These are phyloP conservation scores for Cyphellophora europaea DNA, from an alignment of 2,329 filamentous ascomycete species.

Conservation along the genomic window DNA sequence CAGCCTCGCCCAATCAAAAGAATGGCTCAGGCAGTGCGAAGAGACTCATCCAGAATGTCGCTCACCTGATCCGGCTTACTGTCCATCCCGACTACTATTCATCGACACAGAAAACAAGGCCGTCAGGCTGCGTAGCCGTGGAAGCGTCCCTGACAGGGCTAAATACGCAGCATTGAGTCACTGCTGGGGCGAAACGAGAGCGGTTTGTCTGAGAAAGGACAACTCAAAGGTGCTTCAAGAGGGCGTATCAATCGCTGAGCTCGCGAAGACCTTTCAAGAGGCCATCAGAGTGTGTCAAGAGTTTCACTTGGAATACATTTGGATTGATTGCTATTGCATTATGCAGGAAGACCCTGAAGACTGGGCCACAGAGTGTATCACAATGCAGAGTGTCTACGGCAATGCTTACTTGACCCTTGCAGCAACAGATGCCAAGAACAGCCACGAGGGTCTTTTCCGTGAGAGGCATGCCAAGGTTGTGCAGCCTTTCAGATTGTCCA, in stretches of 20 bases:
- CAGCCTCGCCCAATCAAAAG: too few relatives aligned
- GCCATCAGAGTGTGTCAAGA: constrained; percentile 3
- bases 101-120: too few relatives aligned
- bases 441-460: not conserved
- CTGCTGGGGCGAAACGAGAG: constrained; percentile 4
- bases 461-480: not conserved
- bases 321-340: constrained; percentile 19
- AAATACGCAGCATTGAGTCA: constrained; percentile 7
- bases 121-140: too few relatives aligned
- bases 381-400: constrained; percentile 10
- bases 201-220: not conserved
- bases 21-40: too few relatives aligned
- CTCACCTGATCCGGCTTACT: too few relatives aligned
- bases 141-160: too few relatives aligned
- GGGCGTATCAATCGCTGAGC: not conserved
- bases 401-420: constrained; percentile 7
- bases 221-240: not conserved
- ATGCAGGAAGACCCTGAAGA: constrained; percentile 16
- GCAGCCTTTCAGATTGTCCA: constrained; percentile 1
- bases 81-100: too few relatives aligned
- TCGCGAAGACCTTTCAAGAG: constrained; percentile 7
- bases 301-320: constrained; percentile 14
- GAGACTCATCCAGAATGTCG: too few relatives aligned
- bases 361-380: constrained; percentile 8
- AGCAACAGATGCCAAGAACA: constrained; percentile 1